phyloP scores from a whole-genome alignment of 2,329 filamentous ascomycete species.

The Fusarium sp. region DNA sequence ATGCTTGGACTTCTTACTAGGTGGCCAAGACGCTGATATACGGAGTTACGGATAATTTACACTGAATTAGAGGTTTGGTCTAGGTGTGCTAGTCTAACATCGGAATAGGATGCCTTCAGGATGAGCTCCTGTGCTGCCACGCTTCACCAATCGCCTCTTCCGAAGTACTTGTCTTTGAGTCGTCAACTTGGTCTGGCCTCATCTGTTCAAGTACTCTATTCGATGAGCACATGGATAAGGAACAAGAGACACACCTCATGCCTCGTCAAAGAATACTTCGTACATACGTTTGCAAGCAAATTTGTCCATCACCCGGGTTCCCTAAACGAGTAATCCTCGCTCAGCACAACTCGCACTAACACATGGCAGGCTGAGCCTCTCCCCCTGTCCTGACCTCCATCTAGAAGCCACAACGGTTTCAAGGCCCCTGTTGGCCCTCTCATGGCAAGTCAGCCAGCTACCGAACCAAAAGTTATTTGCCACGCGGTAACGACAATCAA shows the following conservation, averaged over 20 bases:
- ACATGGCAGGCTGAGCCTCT: constrained; percentile 22
- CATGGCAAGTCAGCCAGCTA: constrained; percentile 8
- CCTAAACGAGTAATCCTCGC: constrained; percentile 40
- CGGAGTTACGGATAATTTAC: not conserved
- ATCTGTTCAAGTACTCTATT: not conserved
- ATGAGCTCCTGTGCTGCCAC: not conserved
- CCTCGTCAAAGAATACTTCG: not conserved
- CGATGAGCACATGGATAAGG: not conserved
- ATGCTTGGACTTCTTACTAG: not conserved
- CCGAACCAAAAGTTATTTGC: constrained; percentile 4
- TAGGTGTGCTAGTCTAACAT: not conserved
- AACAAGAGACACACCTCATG: constrained; percentile 13
- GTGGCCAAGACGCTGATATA: not conserved
- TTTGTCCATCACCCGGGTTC: constrained; percentile 34
- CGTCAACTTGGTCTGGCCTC: not conserved
- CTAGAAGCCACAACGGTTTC: constrained; percentile 37
- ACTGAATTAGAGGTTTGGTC: not conserved
- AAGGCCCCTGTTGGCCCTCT: constrained; percentile 11
- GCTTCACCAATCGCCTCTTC: not conserved
- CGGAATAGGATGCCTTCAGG: not conserved
- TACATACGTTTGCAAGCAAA: not conserved
- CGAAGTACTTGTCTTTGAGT: not conserved
- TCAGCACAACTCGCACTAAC: constrained; percentile 12
- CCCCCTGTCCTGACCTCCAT: constrained; percentile 10
- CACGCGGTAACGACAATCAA: not conserved